Percentiles rank a stretch among this genome's conserved stretches.
These are phyloP conservation scores for Fusarium austroafricanum DNA, from an alignment of 2,329 filamentous ascomycete genomes.

Conservation along the genomic window DNA sequence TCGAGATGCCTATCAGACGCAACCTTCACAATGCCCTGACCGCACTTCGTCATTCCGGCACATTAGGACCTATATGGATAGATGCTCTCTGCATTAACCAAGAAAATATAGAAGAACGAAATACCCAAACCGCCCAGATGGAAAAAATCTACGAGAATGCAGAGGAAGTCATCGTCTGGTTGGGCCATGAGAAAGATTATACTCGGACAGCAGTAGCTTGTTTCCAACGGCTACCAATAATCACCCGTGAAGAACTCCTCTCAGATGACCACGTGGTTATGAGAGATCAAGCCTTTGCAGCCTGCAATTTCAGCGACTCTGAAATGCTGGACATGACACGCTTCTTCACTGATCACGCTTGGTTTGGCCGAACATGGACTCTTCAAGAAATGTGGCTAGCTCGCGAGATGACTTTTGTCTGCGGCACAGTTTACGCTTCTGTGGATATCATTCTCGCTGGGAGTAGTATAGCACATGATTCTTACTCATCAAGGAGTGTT, in stretches of 20 bases:
- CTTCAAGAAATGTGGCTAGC: slow-evolving; percentile 14
- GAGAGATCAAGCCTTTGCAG: neutral
- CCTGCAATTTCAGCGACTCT: neutral
- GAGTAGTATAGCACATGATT: neutral
- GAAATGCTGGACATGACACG: neutral
- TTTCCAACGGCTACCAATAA: neutral
- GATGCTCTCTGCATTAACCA: slow-evolving; percentile 6
- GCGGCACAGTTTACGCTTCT: neutral
- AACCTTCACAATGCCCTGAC: neutral
- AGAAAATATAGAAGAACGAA: neutral
- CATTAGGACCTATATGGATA: slow-evolving; percentile 1
- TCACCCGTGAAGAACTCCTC: neutral
- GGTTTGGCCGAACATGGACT: slow-evolving; percentile 9
- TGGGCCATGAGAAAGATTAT: neutral
- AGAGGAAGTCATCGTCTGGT: slow-evolving; percentile 1
- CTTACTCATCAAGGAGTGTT: neutral
- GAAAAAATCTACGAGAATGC: neutral
- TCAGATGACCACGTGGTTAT: neutral
- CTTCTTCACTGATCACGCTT: slow-evolving; percentile 4
- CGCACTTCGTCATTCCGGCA: neutral
- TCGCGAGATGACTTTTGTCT: slow-evolving; percentile 3
- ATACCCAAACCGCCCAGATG: neutral
- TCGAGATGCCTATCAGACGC: neutral
- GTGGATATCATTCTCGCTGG: neutral
- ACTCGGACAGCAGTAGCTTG: neutral